These are phyloP conservation scores for Pythium rishiriense DNA, from an alignment of 352 stramenopile genomes.

Conservation along the genomic window DNA sequence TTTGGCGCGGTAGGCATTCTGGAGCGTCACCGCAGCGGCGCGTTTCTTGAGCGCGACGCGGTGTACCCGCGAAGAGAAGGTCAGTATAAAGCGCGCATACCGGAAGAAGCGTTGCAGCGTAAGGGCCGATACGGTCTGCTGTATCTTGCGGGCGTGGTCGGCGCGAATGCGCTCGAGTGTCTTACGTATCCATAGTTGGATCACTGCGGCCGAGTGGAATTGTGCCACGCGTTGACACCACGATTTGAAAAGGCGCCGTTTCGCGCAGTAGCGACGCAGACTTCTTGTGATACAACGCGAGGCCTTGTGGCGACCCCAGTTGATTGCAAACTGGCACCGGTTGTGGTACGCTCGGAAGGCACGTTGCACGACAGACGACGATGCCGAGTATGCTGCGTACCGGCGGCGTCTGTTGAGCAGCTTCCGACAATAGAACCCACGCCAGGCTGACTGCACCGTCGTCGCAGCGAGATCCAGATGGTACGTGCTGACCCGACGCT, in stretches of 20 bases:
- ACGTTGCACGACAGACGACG: conserved; percentile 38
- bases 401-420: conserved; percentile 38
- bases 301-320: conserved; percentile 34
- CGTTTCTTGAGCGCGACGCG: conserved; percentile 29
- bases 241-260: conserved; percentile 34
- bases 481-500: conserved; percentile 23
- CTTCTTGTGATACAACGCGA: conserved; percentile 39
- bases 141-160: conserved; percentile 14
- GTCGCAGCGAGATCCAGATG: conserved; percentile 34
- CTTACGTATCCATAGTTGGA: conserved; percentile 56
- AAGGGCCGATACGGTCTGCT: conserved; percentile 20
- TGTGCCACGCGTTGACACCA: conserved; percentile 46
- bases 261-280: conserved; percentile 40
- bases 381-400: conserved; percentile 38
- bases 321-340: conserved; percentile 33
- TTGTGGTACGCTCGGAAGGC: conserved; percentile 42
- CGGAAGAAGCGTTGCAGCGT: conserved; percentile 57
- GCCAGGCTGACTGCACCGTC: conserved; percentile 46
- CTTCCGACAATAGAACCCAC: conserved; percentile 48
- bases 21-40: conserved; percentile 42
- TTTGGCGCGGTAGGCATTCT: conserved; percentile 66
- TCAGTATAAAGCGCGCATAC: conserved; percentile 34
- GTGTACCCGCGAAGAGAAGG: conserved; percentile 42
- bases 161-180: conserved; percentile 30
- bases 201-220: conserved; percentile 54